These are phyloP conservation scores for Abrus precatorius DNA, from an alignment of 306 rosid genomes.

Conservation along the genomic window DNA sequence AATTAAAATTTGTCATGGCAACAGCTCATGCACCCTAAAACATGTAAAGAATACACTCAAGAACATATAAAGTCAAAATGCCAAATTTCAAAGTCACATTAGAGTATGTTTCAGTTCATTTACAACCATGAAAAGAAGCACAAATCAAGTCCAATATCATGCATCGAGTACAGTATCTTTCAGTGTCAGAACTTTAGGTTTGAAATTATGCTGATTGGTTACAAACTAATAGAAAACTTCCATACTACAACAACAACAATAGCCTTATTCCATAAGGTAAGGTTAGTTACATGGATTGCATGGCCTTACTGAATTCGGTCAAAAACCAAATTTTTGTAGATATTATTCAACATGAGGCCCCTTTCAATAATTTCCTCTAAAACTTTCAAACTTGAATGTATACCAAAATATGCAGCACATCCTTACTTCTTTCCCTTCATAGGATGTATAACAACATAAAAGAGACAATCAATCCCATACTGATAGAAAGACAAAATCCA, in stretches of 20 bases:
- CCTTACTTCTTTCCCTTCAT: conserved; percentile 6
- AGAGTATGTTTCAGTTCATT: not conserved
- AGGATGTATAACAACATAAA: not conserved
- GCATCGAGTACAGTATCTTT: not conserved
- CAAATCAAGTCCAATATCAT: conserved; percentile 27
- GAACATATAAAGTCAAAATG: conserved; percentile 12
- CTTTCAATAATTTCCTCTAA: too few species aligned
- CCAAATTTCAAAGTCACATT: not conserved
- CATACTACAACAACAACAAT: too few species aligned
- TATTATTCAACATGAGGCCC: too few species aligned
- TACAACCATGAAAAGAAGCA: conserved; percentile 4
- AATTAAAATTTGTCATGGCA: not conserved
- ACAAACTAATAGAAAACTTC: not conserved
- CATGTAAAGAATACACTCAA: not conserved
- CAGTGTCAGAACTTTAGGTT: conserved; percentile 1
- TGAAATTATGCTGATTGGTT: not conserved
- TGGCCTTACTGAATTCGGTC: too few species aligned
- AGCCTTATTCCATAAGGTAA: too few species aligned
- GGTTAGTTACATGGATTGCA: too few species aligned
- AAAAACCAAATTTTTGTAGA: too few species aligned
- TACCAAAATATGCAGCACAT: conserved; percentile 3
- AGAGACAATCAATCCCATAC: not conserved
- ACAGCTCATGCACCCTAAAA: not conserved
- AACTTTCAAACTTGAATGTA: not conserved
- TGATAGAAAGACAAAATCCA: conserved; percentile 4